Percentiles rank a stretch among this genome's conserved stretches.
Evolutionary conservation across 2,329 filamentous ascomycete species (phyloP).

Genomic region (Polychaeton citri): DNA sequence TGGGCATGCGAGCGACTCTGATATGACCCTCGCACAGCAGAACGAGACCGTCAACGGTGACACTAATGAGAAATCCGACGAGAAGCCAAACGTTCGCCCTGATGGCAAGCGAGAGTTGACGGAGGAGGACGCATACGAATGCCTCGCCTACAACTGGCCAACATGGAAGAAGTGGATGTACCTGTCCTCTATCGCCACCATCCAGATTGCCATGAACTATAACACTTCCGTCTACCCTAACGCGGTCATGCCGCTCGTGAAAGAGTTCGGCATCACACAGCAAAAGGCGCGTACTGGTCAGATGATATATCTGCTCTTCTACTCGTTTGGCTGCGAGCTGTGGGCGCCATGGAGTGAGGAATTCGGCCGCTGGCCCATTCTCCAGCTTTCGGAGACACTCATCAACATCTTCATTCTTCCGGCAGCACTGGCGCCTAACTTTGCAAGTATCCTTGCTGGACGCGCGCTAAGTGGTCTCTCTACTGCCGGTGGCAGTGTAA

Average conservation of each 20-base stretch:
- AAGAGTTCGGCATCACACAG: slow-evolving; percentile 54
- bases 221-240: slow-evolving; percentile 40
- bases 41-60: too few relatives aligned
- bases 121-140: slow-evolving; percentile 12
- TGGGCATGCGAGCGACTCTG: too few relatives aligned
- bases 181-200: slow-evolving; percentile 33
- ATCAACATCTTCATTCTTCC: slow-evolving; percentile 68
- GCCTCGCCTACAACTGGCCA: slow-evolving; percentile 33
- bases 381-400: slow-evolving; percentile 58
- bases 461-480: slow-evolving; percentile 40
- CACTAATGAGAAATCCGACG: too few relatives aligned
- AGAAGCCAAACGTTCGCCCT: background rate
- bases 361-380: slow-evolving; percentile 60
- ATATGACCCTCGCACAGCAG: too few relatives aligned
- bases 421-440: slow-evolving; percentile 29
- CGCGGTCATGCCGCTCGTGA: slow-evolving; percentile 44
- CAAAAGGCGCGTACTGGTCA: slow-evolving; percentile 61
- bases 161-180: slow-evolving; percentile 39
- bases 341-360: slow-evolving; percentile 87
- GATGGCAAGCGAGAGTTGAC: slow-evolving; percentile 9
- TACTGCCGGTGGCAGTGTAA: slow-evolving; percentile 44
- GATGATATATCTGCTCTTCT: slow-evolving; percentile 64
- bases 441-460: slow-evolving; percentile 28
- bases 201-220: slow-evolving; percentile 40
- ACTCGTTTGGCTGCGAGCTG: slow-evolving; percentile 76